Conservation (phyloP, 371 early-diverging fungal genomes). For the Circinella umbellata region DNA sequence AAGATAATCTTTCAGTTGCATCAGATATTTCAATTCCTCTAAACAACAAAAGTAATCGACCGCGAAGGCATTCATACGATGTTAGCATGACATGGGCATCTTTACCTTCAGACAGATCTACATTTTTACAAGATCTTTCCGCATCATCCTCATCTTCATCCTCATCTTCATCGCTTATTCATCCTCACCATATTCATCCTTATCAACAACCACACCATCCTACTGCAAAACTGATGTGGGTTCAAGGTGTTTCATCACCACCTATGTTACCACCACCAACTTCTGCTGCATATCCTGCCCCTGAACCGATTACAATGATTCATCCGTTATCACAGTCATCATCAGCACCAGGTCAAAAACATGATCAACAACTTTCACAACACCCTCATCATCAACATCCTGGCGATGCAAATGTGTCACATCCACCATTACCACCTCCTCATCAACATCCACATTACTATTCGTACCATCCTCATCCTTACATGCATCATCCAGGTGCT, state of each 20-base stretch:
- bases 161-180: background rate
- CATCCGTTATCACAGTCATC: slow-evolving; percentile 2
- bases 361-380: background rate
- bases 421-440: background rate
- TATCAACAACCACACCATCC: background rate
- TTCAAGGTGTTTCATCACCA: background rate
- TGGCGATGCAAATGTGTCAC: background rate
- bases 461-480: slow-evolving; percentile 1
- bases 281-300: background rate
- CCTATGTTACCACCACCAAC: slow-evolving; percentile 1
- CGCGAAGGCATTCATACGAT: slow-evolving; percentile 51
- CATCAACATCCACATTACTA: slow-evolving; percentile 10
- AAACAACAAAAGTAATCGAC: slow-evolving; percentile 9
- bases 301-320: background rate
- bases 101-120: slow-evolving; percentile 42
- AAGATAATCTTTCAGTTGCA: slow-evolving; percentile 5
- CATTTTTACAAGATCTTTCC: slow-evolving; percentile 23
- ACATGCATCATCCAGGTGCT: slow-evolving; percentile 8
- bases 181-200: slow-evolving; percentile 1
- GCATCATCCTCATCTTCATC: slow-evolving; percentile 15
- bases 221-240: background rate
- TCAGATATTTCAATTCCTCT: slow-evolving; percentile 10
- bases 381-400: background rate
- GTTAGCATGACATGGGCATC: slow-evolving; percentile 49
- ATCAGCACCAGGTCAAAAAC: background rate